Conservation (phyloP, 768 basidiomycete genomes). For the Trametes cingulata region DNA sequence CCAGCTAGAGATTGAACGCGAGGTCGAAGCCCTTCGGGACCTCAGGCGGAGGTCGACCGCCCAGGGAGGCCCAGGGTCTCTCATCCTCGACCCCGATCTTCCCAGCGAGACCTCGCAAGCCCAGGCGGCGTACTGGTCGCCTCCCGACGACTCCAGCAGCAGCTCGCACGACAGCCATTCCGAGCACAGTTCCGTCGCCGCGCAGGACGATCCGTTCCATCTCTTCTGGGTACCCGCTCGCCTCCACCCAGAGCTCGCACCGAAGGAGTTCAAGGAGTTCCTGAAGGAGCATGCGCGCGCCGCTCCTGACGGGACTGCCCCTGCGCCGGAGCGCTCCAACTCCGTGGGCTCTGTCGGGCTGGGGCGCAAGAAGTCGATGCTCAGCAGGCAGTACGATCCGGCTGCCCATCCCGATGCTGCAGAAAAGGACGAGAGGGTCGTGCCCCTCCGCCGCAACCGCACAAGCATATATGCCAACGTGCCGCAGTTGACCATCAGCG, state of each 20-base stretch:
- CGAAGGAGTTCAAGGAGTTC: slow-evolving; percentile 92
- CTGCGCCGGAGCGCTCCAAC: slow-evolving; percentile 40
- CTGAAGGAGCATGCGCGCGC: slow-evolving; percentile 86
- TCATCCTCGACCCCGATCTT: slow-evolving; percentile 90
- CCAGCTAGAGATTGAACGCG: slow-evolving; percentile 81
- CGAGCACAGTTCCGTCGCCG: slow-evolving; percentile 36
- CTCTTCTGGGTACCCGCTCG: slow-evolving; percentile 99
- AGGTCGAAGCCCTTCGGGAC: slow-evolving; percentile 83
- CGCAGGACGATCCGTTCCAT: slow-evolving; percentile 77
- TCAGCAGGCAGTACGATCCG: slow-evolving; percentile 91
- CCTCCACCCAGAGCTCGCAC: slow-evolving; percentile 96
- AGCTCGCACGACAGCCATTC: slow-evolving; percentile 45
- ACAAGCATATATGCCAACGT: slow-evolving; percentile 65
- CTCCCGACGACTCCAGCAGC: slow-evolving; percentile 44
- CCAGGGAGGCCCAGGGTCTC: slow-evolving; percentile 71
- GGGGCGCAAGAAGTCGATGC: slow-evolving; percentile 90
- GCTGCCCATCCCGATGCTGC: slow-evolving; percentile 74
- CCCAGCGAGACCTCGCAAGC: slow-evolving; percentile 64
- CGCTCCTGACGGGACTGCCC: slow-evolving; percentile 48
- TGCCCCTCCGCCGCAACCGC: slow-evolving; percentile 69
- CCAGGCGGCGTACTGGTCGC: slow-evolving; percentile 33
- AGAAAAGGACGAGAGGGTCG: slow-evolving; percentile 51
- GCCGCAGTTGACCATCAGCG: slow-evolving; percentile 88
- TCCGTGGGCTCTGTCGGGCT: slow-evolving; percentile 52
- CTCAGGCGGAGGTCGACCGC: slow-evolving; percentile 81